phyloP scores from a whole-genome alignment of 345 rosid species.

The Psidium friedrichsthalianum region DNA sequence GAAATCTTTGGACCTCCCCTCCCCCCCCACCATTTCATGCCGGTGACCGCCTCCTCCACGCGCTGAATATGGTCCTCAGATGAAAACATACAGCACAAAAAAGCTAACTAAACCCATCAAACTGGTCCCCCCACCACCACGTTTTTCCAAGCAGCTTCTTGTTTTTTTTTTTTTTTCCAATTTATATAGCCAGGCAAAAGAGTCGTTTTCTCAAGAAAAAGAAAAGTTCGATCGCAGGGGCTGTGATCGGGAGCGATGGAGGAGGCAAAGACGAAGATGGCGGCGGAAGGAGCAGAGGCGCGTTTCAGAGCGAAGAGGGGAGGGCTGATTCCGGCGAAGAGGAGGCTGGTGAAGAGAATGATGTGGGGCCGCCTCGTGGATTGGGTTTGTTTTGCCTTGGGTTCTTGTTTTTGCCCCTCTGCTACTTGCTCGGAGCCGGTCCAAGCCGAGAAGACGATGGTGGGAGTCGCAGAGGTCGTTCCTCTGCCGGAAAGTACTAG shows the following conservation, averaged over 20 bases:
- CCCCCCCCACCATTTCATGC: no score
- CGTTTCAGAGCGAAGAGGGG: not conserved
- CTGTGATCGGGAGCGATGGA: not conserved
- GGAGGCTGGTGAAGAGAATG: constrained; percentile 9
- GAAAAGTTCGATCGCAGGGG: not conserved
- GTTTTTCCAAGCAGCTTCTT: not conserved
- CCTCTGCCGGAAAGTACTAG: not conserved
- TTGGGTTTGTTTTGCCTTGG: not conserved
- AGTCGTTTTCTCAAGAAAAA: not conserved
- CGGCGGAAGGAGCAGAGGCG: not conserved
- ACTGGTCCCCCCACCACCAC: not conserved
- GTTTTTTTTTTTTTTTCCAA: not conserved
- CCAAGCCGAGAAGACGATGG: not conserved
- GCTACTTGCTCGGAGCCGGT: not conserved
- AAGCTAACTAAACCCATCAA: not conserved
- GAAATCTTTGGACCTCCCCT: no score
- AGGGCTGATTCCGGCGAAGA: constrained; percentile 4
- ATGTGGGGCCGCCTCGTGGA: not conserved
- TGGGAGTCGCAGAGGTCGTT: not conserved
- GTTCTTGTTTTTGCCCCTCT: not conserved
- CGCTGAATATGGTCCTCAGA: not conserved
- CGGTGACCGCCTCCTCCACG: not conserved
- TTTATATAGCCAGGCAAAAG: not conserved
- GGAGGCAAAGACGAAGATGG: not conserved
- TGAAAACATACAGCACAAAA: not conserved